Evolutionary conservation across 2,329 filamentous ascomycete species (phyloP).

Genomic region (Aspergillus tubingensis): DNA sequence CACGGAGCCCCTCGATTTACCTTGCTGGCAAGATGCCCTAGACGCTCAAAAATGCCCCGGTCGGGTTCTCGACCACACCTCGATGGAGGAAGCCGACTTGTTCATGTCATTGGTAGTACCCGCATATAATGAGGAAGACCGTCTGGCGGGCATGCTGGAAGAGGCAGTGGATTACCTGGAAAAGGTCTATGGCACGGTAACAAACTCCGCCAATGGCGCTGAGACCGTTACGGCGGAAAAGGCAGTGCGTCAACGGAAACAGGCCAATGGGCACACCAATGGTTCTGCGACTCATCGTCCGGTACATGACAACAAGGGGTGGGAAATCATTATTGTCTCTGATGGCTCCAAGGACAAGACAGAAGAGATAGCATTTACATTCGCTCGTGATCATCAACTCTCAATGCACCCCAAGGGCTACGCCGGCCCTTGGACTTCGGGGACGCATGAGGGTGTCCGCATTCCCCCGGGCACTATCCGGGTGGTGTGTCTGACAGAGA

Average conservation of each 20-base stretch:
- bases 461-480: constrained; percentile 77
- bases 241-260: constrained; percentile 27
- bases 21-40: constrained; percentile 86
- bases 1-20: constrained; percentile 60
- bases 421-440: constrained; percentile 56
- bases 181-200: constrained; percentile 64
- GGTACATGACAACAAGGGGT: constrained; percentile 56
- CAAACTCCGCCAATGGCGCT: constrained; percentile 19
- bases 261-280: constrained; percentile 33
- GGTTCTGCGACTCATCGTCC: constrained; percentile 34
- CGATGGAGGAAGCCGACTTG: constrained; percentile 74
- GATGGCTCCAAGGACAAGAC: constrained; percentile 87
- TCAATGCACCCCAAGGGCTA: constrained; percentile 47
- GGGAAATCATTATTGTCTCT: constrained; percentile 90
- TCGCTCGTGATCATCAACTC: constrained; percentile 69
- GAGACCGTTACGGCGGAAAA: constrained; percentile 12
- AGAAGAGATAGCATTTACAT: constrained; percentile 74
- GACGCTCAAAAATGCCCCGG: constrained; percentile 61
- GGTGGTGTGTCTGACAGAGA: constrained; percentile 74
- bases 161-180: constrained; percentile 89
- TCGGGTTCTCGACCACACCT: constrained; percentile 43
- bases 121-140: constrained; percentile 89
- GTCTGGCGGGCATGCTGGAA: constrained; percentile 80
- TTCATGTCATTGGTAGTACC: constrained; percentile 90
- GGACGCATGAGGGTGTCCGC: constrained; percentile 48